Evolutionary conservation across 2,329 filamentous ascomycete species (phyloP), one percentile per base, ranked within the genome.

Genomic region (Cytospora schulzeri): DNA sequence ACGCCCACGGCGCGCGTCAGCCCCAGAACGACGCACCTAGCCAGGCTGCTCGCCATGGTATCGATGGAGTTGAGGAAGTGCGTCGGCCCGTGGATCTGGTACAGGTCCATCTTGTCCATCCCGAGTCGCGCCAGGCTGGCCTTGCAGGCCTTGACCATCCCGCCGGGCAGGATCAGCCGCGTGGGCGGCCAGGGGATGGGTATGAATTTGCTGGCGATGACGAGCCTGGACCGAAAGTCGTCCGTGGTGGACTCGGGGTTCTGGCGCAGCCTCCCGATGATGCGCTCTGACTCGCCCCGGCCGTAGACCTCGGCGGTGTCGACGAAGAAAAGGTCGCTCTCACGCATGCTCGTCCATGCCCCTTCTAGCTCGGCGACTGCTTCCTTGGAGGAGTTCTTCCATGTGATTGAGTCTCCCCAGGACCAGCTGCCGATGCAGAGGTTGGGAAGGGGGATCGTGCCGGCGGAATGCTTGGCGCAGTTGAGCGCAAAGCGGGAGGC

Each of bases 351-450:
- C 50, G 73, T 67, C 77, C 78, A 80, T 24, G 77, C 78, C 53
- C 72, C 73, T 19, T 76, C 55, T 24, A 94, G 81, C 0, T 91
- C 91, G 0, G 91, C 92, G 4, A 89, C 91, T 1, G 91, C 91
- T 0, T 90, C 91, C 78, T 92, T 93, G 67, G 91, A 85, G 12
- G 91, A 84, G 28, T 83, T 80, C 75, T 93, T 94, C 77, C 90
- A 92, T 4, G 65, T 67, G 41, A 11, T 3, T 2, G 88, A 91
- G 58, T 92, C 91, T 67, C 93, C 90, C 89, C 91, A 95, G 0
- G 91, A 91, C 0, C 90, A 93, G 0, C 91, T 92, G 1, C 91
- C 91, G 66, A 95, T 92, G 0, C 91, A 94, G 75, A 92, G 55
- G 31, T 66, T 68, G 56, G 68, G 66, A 19, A 65, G 53, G 33